Evolutionary conservation across 148 eudicot genomes (phyloP).

Genomic region (Silene latifolia): DNA sequence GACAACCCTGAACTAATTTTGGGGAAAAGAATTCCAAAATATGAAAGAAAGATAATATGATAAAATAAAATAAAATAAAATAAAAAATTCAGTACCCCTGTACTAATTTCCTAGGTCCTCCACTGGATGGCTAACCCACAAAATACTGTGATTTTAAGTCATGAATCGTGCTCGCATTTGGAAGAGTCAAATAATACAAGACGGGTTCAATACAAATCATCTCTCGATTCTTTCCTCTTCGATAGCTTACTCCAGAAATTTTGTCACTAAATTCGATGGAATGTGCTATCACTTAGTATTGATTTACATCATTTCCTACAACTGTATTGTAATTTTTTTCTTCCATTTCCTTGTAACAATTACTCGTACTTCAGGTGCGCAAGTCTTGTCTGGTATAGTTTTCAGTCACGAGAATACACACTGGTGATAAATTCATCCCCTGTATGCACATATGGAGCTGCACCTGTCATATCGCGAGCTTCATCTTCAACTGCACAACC

Average conservation of each 20-base stretch:
- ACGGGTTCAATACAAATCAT: constrained; percentile 6
- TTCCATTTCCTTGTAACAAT: no score
- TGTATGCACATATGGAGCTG: background rate
- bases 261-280: no score
- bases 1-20: no score
- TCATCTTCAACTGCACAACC: background rate
- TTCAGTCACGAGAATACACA: background rate
- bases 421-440: background rate
- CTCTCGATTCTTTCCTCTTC: constrained; percentile 12
- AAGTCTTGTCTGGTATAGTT: background rate
- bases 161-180: constrained; percentile 17
- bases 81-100: no score
- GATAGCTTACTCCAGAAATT: constrained; percentile 11
- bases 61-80: no score
- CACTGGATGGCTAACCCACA: constrained; percentile 17
- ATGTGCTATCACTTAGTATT: no score
- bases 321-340: no score
- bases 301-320: no score
- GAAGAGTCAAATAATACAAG: constrained; percentile 28
- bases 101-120: no score
- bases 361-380: no score
- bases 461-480: background rate
- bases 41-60: no score
- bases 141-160: constrained; percentile 24
- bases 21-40: no score